These are phyloP conservation scores for Apiospora saccharicola DNA, from an alignment of 2,329 filamentous ascomycete species.

Conservation along the genomic window DNA sequence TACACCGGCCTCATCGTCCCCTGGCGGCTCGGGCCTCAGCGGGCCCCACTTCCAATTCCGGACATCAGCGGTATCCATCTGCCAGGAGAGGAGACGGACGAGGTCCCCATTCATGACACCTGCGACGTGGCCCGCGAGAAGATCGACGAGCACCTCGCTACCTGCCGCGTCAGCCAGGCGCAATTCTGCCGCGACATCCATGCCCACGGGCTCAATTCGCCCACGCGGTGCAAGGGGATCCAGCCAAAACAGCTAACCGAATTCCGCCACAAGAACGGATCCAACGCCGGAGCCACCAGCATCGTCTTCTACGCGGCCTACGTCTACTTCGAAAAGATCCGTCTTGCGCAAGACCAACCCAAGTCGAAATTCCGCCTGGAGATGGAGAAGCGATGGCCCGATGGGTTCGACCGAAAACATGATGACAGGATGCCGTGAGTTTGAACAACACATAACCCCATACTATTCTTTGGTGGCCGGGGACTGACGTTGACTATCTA, in stretches of 20 bases:
- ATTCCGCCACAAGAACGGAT: conserved; percentile 59
- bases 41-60: conserved; percentile 29
- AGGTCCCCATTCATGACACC: conserved; percentile 59
- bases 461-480: no score
- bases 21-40: background rate
- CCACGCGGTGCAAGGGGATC: conserved; percentile 40
- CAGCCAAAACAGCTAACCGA: conserved; percentile 50
- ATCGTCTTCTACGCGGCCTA: conserved; percentile 61
- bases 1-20: background rate
- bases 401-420: background rate
- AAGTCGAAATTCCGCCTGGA: conserved; percentile 58
- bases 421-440: background rate
- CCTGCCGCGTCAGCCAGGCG: conserved; percentile 55
- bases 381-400: conserved; percentile 49
- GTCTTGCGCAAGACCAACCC: conserved; percentile 57
- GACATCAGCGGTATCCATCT: conserved; percentile 52
- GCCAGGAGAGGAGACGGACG: conserved; percentile 50
- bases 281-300: conserved; percentile 53
- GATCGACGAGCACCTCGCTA: conserved; percentile 58
- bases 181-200: conserved; percentile 55
- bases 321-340: conserved; percentile 66
- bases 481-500: no score
- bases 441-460: no score
- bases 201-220: conserved; percentile 41
- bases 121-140: conserved; percentile 65